Evolutionary conservation across 192 early-diverging fungal genomes (phyloP), one percentile per base, ranked within the genome.

Genomic region (Coemansia sp.): DNA sequence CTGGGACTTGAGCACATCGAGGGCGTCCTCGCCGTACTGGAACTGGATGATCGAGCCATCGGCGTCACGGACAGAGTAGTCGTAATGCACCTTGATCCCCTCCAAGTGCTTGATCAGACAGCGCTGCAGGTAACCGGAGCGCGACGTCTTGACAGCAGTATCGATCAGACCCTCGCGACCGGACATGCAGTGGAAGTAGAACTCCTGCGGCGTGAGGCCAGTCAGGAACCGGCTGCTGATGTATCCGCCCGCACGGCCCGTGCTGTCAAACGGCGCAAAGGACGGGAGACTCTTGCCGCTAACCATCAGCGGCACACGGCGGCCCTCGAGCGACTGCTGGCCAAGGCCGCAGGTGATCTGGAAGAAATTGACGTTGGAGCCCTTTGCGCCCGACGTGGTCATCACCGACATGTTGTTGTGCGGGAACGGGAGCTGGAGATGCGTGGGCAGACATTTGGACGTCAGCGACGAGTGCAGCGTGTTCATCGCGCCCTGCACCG

Each of bases 121-220:
- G 74, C 98, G 93, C 80, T 99, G 98, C 65, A 99, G 82, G 75
- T 99, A 99, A 40, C 98, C 98, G 15, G 98, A 98, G 66, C 95
- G 91, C 53, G 97, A 95, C 0, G 98, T 99, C 86, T 99, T 99
- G 77, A 99, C 98, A 65, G 98, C 98, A 9, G 98, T 99, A 86
- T 99, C 98, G 63, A 99, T 98, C n/a, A 99, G 85, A 65, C 98
- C 98, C 87, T 99, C 98, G 82, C 98, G 92, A 72, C 98, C 98
- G 65, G 96, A 97, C 98, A 99, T 99, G 72, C 95, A 92, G 81
- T 94, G 92, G 86, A 92, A 94, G 79, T 90, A 92, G 77, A 88
- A 92, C 76, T 92, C 91, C 64, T 98, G 95, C 44, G 98, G 97
- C 72, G 91, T 92, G 64, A 99, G 94, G 19, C 98, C 98, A 12